phyloP scores from a whole-genome alignment of 768 basidiomycete genomes.

The Cyclocybe cylindracea region DNA sequence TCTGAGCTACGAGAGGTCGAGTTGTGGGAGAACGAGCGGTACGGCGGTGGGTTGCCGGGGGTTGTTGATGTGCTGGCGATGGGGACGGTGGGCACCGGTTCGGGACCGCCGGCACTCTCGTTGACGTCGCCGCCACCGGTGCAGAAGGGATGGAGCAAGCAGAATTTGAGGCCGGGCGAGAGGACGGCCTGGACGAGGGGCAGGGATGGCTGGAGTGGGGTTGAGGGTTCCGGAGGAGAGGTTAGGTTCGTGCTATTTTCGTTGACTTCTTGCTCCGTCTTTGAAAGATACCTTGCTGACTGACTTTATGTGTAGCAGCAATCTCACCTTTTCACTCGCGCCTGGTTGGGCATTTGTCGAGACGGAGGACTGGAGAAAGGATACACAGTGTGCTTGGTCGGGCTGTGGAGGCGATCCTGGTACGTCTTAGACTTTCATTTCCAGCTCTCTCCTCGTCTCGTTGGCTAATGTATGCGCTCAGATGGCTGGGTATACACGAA shows the following conservation, averaged over 20 bases:
- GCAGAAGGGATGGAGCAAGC: conserved; percentile 43
- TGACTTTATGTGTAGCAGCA: conserved; percentile 51
- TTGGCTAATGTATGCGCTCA: conserved; percentile 18
- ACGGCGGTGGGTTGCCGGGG: conserved; percentile 24
- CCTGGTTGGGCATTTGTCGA: conserved; percentile 75
- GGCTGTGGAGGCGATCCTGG: conserved; percentile 34
- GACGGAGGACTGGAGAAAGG: conserved; percentile 77
- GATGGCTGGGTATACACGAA: conserved; percentile 86
- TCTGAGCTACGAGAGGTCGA: conserved; percentile 69
- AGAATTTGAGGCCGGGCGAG: conserved; percentile 45
- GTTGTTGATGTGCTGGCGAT: too few relatives aligned
- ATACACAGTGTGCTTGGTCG: conserved; percentile 60
- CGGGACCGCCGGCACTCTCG: background rate
- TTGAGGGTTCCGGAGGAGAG: conserved; percentile 46
- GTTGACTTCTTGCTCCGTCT: background rate
- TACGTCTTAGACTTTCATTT: conserved; percentile 6
- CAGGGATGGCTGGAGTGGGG: conserved; percentile 69
- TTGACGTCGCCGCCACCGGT: background rate
- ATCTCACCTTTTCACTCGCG: conserved; percentile 77
- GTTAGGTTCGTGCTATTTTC: conserved; percentile 56
- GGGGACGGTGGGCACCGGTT: background rate
- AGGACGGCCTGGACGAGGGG: conserved; percentile 70
- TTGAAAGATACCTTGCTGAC: background rate
- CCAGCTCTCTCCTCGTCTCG: background rate
- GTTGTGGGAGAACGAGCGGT: conserved; percentile 82